Base-by-base conservation (phyloP, 139 green algal species). In the Chlamydomonas urium region DNA sequence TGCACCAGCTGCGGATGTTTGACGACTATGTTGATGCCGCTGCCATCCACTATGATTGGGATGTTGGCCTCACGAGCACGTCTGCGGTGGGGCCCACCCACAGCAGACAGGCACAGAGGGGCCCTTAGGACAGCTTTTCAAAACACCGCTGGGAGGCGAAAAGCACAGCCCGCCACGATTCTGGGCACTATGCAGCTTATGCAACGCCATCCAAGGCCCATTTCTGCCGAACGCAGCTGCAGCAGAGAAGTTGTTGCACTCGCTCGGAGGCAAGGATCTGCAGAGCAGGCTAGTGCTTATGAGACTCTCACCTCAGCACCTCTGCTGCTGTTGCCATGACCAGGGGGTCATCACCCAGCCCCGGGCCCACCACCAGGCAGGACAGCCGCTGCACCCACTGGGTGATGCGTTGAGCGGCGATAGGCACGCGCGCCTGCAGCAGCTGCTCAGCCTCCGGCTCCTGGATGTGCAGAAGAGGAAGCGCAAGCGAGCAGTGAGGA, bases 131-230 rank as follows among this genome's bases (percentile, higher is more conserved):
- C n/a, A n/a, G n/a, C n/a, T n/a, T n/a, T n/a, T n/a, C n/a, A n/a
- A n/a, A n/a, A n/a, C n/a, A n/a, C n/a, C n/a, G n/a, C n/a, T n/a
- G n/a, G n/a, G n/a, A n/a, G n/a, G n/a, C n/a, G n/a, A n/a, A n/a
- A n/a, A 97, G 90, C 42, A 14, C 42, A 50, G 14, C 42, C 8
- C 14, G 42, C n/a, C 42, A 50, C 42, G 42, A 50, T 8, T 14
- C 42, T 50, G 42, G 42, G 8, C 10, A 50, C 42, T 50, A 24
- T 50, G 10, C 42, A 50, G 8, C 42, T 50, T 50, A 14, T 14
- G 8, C 42, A 50, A 50, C 42, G 14, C 42, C 42, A 50, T 14
- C 14, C 42, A 50, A 14, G 8, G 10, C 42, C 14, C 42, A 50
- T 14, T 14, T 24, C 42, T 50, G 42, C 42, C 42, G 14, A 50